Evolutionary conservation across 2,329 filamentous ascomycete species (phyloP).

Genomic region (Dothiorella sarmentorum): DNA sequence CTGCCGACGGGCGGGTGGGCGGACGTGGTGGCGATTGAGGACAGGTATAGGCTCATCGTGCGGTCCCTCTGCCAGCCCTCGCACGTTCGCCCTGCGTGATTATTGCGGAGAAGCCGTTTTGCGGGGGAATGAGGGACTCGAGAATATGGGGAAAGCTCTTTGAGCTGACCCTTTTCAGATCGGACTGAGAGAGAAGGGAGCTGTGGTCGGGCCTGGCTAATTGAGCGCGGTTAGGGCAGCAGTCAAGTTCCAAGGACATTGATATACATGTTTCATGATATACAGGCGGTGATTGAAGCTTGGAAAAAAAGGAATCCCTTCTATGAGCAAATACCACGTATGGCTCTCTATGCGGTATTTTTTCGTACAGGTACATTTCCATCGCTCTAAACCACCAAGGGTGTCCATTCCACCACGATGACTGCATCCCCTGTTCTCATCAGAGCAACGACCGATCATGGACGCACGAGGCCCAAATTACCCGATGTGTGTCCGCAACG

Average conservation of each 20-base stretch:
- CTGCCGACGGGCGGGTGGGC: background rate
- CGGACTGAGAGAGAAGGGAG: background rate
- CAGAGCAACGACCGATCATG: constrained; percentile 1
- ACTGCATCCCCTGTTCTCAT: constrained; percentile 13
- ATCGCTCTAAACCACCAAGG: constrained; percentile 10
- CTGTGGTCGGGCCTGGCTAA: background rate
- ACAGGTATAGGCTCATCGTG: background rate
- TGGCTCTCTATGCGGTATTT: constrained; percentile 19
- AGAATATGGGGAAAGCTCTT: constrained; percentile 11
- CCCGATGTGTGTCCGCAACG: background rate
- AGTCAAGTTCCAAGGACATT: constrained; percentile 2
- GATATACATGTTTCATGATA: constrained; percentile 15
- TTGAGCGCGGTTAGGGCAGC: constrained; percentile 1
- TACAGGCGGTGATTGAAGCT: constrained; percentile 9
- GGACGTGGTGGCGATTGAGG: background rate
- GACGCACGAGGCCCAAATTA: constrained; percentile 15
- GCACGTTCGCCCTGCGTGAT: background rate
- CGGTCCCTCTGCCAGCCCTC: background rate
- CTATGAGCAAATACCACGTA: constrained; percentile 18
- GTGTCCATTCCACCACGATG: constrained; percentile 17
- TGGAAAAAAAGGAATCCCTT: constrained; percentile 18
- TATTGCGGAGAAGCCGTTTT: constrained; percentile 11
- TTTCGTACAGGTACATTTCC: constrained; percentile 19
- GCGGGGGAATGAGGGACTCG: background rate
- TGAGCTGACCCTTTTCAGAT: background rate